Base-by-base conservation (phyloP, 805 yeast species). In the Metschnikowia vanudenii region DNA sequence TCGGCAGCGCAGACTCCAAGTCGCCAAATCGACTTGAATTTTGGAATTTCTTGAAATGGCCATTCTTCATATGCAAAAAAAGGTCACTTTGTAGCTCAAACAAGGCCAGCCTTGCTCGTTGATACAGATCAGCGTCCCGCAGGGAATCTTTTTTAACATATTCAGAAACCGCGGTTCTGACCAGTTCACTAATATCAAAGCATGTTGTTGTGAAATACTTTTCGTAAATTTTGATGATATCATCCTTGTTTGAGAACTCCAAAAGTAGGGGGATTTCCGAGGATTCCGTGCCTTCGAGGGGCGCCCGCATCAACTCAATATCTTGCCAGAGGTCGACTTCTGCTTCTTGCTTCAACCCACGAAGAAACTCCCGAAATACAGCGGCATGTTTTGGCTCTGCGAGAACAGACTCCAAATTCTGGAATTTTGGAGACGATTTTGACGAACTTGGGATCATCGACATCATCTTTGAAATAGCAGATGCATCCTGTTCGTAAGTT, bases 291-390 rank as follows among this genome's bases (percentile, higher is more conserved):
- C 78, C 85, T 51, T 82, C 88, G 14, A 90, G 62, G 0, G 97
- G 96, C 40, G 85, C 85, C 55, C 81, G 80, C 32, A 88, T 74
- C 0, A 77, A 71, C 50, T 88, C 85, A 2, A 88, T 84, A 2
- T 79, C 75, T 4, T 77, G 60, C 88, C 90, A 86, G 50, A 80
- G 81, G 37, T 82, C 82, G 3, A 88, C 57, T 13, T 41, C 49
- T 1, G 37, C 39, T 18, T 55, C 58, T 16, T 46, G 44, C 16
- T 52, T 45, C 10, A 14, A 16, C 11, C 41, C 22, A 4, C 54
- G 50, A n/a, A 55, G 39, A 37, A 46, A 53, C 22, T 53, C 58
- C 12, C 55, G 30, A 28, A 55, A 55, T 2, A 43, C 48, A 12
- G 48, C 50, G 1, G 46, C 42, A n/a, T 32, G 38, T 14, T 40